A percentile compares a stretch with the other conserved stretches of the same genome.
Conservation (phyloP, 768 basidiomycete species). For the Tulasnella sp. region DNA sequence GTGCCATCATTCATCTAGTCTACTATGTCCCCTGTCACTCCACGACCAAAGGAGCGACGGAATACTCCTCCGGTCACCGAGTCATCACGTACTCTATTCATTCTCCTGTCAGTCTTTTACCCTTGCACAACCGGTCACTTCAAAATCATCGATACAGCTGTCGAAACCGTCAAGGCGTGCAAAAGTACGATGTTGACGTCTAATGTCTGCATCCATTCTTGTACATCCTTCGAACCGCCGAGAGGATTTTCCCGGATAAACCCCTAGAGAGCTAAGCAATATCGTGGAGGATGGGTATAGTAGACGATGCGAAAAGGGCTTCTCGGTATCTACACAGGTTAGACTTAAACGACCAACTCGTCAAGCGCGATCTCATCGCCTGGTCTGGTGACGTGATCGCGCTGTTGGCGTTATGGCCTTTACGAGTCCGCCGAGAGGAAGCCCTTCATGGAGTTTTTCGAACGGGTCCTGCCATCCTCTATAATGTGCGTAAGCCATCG, state of each 20-base stretch:
- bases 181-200: slow-evolving; percentile 2
- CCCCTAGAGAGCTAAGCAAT: not conserved
- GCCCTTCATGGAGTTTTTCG: too few species aligned
- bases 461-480: too few species aligned
- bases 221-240: not conserved
- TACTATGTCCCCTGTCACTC: too few species aligned
- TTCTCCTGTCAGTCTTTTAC: too few species aligned
- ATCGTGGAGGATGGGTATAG: not conserved
- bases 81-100: not conserved
- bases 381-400: too few species aligned
- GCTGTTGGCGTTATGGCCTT: too few species aligned
- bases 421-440: too few species aligned
- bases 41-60: too few species aligned
- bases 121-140: too few species aligned
- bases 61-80: too few species aligned
- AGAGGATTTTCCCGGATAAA: not conserved
- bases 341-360: not conserved
- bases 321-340: not conserved
- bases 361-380: not conserved
- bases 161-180: not conserved
- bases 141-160: not conserved
- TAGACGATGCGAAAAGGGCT: not conserved
- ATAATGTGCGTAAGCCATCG: too few species aligned
- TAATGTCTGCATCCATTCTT: not conserved
- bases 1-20: not conserved